A percentile compares a stretch with the other conserved stretches of the same genome.
Evolutionary conservation across 2,329 filamentous ascomycete species (phyloP).

Genomic region (Alternaria ventricosa): DNA sequence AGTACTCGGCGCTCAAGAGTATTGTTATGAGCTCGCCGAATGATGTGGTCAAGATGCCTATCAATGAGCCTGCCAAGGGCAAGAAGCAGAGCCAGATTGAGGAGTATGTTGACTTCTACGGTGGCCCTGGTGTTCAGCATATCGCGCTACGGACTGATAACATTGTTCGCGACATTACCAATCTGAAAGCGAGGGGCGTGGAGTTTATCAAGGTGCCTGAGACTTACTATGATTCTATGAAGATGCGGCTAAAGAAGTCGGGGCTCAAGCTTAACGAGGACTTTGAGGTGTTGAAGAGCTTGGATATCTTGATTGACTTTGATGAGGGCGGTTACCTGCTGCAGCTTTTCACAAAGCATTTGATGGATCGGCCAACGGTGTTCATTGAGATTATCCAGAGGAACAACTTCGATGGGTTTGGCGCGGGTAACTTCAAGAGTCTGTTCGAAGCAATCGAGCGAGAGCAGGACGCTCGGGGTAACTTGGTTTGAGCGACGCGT

Average conservation of each 20-base stretch:
- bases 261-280: conserved; percentile 73
- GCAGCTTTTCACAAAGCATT: conserved; percentile 69
- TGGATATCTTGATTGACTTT: conserved; percentile 94
- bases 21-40: conserved; percentile 90
- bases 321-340: conserved; percentile 87
- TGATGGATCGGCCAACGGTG: conserved; percentile 93
- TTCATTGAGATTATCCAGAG: conserved; percentile 97
- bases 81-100: conserved; percentile 95
- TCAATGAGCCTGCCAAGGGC: conserved; percentile 91
- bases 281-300: conserved; percentile 73
- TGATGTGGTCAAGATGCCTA: conserved; percentile 94
- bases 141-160: conserved; percentile 84
- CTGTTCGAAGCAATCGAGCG: conserved; percentile 95
- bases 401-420: conserved; percentile 88
- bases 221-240: conserved; percentile 86
- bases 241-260: conserved; percentile 70
- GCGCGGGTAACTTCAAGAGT: conserved; percentile 94
- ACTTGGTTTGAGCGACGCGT: conserved; percentile 58
- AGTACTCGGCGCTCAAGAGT: conserved; percentile 85
- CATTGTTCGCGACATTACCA: conserved; percentile 78
- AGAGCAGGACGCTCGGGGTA: conserved; percentile 86
- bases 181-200: conserved; percentile 83
- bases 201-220: conserved; percentile 90
- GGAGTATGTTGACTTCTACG: conserved; percentile 85
- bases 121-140: conserved; percentile 89